Percentiles rank a stretch among this genome's conserved stretches.
Conservation (phyloP, 345 rosid species). For the Salix caprea region DNA sequence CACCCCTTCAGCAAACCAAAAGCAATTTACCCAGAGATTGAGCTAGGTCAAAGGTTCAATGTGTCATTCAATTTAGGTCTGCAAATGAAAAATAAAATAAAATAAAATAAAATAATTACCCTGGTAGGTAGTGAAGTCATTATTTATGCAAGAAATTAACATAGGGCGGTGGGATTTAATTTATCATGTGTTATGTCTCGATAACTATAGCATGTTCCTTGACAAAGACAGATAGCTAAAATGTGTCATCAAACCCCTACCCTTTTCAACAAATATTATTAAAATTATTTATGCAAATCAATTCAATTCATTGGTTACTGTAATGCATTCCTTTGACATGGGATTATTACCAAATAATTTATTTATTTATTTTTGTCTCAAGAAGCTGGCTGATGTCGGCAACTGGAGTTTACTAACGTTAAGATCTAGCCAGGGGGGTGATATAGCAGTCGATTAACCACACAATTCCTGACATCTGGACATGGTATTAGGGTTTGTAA, state of each 20-base stretch:
- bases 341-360: background rate
- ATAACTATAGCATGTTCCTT: background rate
- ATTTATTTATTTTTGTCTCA: background rate
- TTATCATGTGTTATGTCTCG: background rate
- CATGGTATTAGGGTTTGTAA: background rate
- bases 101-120: too few species aligned
- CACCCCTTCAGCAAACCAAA: background rate
- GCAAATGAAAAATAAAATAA: background rate
- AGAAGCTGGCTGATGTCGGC: background rate
- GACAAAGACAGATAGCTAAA: slow-evolving; percentile 11
- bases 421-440: background rate
- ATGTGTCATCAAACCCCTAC: background rate
- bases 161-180: slow-evolving; percentile 4
- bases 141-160: background rate
- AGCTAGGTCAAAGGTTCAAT: background rate
- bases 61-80: background rate
- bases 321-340: background rate
- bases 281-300: background rate
- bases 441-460: background rate
- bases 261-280: background rate
- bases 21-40: background rate
- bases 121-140: background rate
- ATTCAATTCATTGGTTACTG: background rate
- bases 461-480: background rate
- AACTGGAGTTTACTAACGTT: background rate